These are phyloP conservation scores for Mycena epipterygia DNA, from an alignment of 768 basidiomycete genomes.

Conservation along the genomic window DNA sequence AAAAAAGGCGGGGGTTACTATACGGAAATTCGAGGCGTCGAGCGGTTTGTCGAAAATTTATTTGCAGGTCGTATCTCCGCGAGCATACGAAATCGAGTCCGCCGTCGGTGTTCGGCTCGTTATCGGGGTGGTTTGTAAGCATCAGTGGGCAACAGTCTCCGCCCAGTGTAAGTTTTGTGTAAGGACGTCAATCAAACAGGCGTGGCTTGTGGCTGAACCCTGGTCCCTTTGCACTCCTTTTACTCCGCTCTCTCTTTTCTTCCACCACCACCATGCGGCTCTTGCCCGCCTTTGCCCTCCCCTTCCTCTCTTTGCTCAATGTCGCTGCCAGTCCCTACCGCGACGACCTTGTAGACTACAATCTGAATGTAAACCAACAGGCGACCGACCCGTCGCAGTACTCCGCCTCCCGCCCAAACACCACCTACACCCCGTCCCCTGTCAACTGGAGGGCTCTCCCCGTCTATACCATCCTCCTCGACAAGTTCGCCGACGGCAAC, in stretches of 20 bases:
- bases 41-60: too few relatives aligned
- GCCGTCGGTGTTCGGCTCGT: too few relatives aligned
- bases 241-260: slow-evolving; percentile 39
- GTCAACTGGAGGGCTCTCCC: slow-evolving; percentile 88
- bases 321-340: slow-evolving; percentile 75
- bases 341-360: slow-evolving; percentile 76
- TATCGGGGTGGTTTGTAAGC: too few relatives aligned
- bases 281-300: slow-evolving; percentile 55
- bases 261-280: slow-evolving; percentile 58
- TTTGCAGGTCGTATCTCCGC: too few relatives aligned
- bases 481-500: slow-evolving; percentile 96
- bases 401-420: slow-evolving; percentile 68
- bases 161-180: too few relatives aligned
- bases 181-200: too few relatives aligned
- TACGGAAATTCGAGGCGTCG: too few relatives aligned
- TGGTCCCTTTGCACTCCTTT: neutral
- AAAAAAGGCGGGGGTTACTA: too few relatives aligned
- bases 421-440: slow-evolving; percentile 84
- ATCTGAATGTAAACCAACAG: slow-evolving; percentile 83
- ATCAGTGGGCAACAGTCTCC: too few relatives aligned
- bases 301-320: slow-evolving; percentile 53
- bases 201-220: too few relatives aligned
- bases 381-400: slow-evolving; percentile 79
- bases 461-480: slow-evolving; percentile 85
- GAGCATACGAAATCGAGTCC: too few relatives aligned